A percentile compares a stretch with the other conserved stretches of the same genome.
These are phyloP conservation scores for Pulveroboletus sp. DNA, from an alignment of 768 basidiomycete species.

Conservation along the genomic window DNA sequence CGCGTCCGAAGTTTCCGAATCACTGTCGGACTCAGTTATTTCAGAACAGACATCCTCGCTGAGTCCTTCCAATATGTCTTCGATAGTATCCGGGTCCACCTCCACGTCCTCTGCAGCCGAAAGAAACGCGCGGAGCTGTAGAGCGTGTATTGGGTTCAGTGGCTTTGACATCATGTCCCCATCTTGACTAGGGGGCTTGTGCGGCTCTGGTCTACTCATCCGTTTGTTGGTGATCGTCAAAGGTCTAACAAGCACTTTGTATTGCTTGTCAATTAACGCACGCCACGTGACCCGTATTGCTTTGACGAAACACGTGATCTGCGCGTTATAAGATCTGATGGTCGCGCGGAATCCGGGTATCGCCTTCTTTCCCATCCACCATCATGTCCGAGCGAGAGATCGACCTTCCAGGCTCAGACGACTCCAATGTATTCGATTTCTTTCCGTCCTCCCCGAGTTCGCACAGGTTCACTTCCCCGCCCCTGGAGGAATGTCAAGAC, in stretches of 20 bases:
- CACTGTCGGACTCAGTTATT: conserved; percentile 26
- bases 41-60: conserved; percentile 27
- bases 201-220: conserved; percentile 25
- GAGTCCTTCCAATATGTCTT: conserved; percentile 59
- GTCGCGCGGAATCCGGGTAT: too few relatives aligned
- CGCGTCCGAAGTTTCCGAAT: conserved; percentile 25
- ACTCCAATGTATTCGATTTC: conserved; percentile 6
- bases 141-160: conserved; percentile 32
- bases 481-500: conserved; percentile 10
- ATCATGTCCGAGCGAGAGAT: conserved; percentile 13
- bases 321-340: too few relatives aligned
- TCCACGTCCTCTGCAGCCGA: conserved; percentile 71
- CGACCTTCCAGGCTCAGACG: conserved; percentile 14
- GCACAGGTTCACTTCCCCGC: conserved; percentile 24
- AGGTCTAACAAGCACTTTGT: too few relatives aligned
- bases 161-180: conserved; percentile 14
- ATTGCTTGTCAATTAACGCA: too few relatives aligned
- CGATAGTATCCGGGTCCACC: conserved; percentile 59
- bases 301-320: too few relatives aligned
- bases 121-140: conserved; percentile 60
- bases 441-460: conserved; percentile 16
- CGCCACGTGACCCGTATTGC: too few relatives aligned
- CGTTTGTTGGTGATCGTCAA: conserved; percentile 19
- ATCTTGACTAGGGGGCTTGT: conserved; percentile 13
- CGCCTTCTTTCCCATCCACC: conserved; percentile 2